phyloP scores from a whole-genome alignment of 2,329 filamentous ascomycete genomes.

The Colletotrichum sp. region DNA sequence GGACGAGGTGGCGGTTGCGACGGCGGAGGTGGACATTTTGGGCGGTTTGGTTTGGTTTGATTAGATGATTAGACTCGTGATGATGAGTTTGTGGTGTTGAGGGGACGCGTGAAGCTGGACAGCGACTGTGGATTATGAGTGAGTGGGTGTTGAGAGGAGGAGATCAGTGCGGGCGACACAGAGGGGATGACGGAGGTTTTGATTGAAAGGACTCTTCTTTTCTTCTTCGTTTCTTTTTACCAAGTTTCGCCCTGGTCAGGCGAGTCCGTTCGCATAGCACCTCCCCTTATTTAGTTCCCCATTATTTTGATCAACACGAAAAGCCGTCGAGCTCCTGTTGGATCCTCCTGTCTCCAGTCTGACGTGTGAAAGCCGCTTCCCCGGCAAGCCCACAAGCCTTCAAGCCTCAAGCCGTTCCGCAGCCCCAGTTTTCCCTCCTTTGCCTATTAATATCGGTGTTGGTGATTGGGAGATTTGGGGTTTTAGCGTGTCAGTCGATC shows the following conservation, averaged over 20 bases:
- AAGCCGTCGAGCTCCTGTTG: neutral
- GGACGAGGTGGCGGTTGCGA: neutral
- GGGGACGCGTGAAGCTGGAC: neutral
- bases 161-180: neutral
- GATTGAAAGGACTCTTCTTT: neutral
- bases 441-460: neutral
- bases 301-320: constrained; percentile 13
- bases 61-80: neutral
- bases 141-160: neutral
- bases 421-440: neutral
- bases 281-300: neutral
- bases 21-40: constrained; percentile 2
- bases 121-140: neutral
- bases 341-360: constrained; percentile 7
- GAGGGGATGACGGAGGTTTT: neutral
- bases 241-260: neutral
- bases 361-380: constrained; percentile 11
- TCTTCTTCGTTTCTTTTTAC: neutral
- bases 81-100: neutral
- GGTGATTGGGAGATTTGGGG: constrained; percentile 1
- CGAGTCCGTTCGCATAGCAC: neutral
- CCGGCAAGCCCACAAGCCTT: neutral
- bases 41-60: neutral
- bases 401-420: neutral
- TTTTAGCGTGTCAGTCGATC: neutral